Conservation (phyloP, 495 filamentous ascomycete genomes). For the Hypoxylon fuscum region DNA sequence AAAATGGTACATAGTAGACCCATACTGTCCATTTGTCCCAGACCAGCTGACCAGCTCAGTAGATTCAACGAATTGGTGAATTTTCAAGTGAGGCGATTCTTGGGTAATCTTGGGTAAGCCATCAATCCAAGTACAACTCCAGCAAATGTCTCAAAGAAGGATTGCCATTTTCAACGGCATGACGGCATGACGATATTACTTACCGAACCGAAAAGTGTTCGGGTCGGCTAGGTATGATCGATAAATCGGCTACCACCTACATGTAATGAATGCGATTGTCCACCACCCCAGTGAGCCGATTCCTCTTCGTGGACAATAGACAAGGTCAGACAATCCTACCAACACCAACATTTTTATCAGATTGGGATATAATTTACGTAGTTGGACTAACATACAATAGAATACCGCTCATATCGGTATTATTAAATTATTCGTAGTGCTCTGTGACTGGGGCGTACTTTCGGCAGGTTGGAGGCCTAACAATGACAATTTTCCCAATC, state of each 20-base stretch:
- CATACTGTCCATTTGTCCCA: background rate
- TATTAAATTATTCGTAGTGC: constrained; percentile 5
- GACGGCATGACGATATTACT: constrained; percentile 17
- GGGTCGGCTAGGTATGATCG: background rate
- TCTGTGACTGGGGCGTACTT: constrained; percentile 28
- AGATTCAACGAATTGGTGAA: background rate
- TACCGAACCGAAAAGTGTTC: constrained; percentile 7
- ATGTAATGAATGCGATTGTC: too few species aligned
- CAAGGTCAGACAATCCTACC: too few species aligned
- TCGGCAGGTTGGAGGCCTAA: constrained; percentile 22
- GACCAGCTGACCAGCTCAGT: too few species aligned
- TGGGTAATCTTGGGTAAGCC: background rate
- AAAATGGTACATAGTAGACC: background rate
- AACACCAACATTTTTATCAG: background rate
- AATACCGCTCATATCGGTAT: too few species aligned
- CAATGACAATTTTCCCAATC: background rate
- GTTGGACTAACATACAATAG: too few species aligned
- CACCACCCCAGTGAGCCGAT: too few species aligned
- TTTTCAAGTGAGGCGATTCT: background rate
- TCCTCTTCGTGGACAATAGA: too few species aligned
- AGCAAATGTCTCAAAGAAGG: constrained; percentile 25
- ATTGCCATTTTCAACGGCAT: constrained; percentile 10
- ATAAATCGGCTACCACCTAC: constrained; percentile 7
- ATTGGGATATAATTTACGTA: background rate
- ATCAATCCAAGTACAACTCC: background rate